phyloP scores from a whole-genome alignment of 371 early-diverging fungal species.

The Choanephora cucurbitarum region DNA sequence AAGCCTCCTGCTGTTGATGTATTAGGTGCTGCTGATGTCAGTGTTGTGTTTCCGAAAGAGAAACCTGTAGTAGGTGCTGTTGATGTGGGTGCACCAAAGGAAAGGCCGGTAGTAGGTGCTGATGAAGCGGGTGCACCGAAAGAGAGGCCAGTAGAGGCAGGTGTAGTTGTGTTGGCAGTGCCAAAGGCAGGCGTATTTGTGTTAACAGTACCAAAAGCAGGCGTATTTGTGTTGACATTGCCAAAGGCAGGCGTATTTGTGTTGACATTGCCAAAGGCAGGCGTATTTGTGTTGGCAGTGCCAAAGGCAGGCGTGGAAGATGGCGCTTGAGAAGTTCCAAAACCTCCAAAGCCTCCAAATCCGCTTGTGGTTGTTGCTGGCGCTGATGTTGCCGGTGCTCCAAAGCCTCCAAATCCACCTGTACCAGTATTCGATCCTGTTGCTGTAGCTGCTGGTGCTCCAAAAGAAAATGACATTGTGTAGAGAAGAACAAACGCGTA shows the following conservation, averaged over 20 bases:
- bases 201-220: not conserved
- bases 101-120: conserved; percentile 2
- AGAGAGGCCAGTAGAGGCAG: conserved; percentile 3
- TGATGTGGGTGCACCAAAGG: conserved; percentile 16
- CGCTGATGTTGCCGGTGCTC: conserved; percentile 21
- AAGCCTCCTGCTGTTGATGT: conserved; percentile 4
- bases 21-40: conserved; percentile 15
- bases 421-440: conserved; percentile 15
- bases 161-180: not conserved
- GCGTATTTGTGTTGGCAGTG: not conserved
- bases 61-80: conserved; percentile 13
- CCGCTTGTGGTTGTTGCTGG: not conserved
- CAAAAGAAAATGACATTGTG: conserved; percentile 27
- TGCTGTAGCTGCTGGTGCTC: conserved; percentile 30
- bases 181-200: conserved; percentile 1
- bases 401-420: conserved; percentile 14
- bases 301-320: conserved; percentile 5
- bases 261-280: conserved; percentile 4
- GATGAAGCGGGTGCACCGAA: not conserved
- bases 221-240: too few species aligned
- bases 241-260: conserved; percentile 2
- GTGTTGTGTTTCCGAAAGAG: conserved; percentile 28
- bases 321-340: conserved; percentile 26
- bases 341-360: conserved; percentile 8
- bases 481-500: conserved; percentile 13